Conservation (phyloP, 2,329 filamentous ascomycete genomes). For the Pseudocercospora crystallina region DNA sequence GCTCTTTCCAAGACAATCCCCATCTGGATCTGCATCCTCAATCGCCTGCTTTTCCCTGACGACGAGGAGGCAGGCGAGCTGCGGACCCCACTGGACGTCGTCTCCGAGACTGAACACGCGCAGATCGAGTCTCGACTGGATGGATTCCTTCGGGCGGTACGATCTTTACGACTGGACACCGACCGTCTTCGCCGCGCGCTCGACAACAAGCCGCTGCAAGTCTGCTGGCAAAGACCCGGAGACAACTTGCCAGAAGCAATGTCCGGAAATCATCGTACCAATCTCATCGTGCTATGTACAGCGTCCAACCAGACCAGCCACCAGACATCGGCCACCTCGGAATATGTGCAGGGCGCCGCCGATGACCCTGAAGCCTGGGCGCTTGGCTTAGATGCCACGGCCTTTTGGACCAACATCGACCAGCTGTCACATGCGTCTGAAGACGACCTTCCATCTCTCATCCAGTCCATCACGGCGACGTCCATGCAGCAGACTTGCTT, state of each 20-base stretch:
- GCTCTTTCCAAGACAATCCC: slow-evolving; percentile 91
- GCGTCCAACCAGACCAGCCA: slow-evolving; percentile 73
- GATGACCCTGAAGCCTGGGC: slow-evolving; percentile 97
- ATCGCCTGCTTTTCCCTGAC: slow-evolving; percentile 71
- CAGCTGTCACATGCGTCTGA: slow-evolving; percentile 64
- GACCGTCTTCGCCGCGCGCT: slow-evolving; percentile 56
- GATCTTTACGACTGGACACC: slow-evolving; percentile 63
- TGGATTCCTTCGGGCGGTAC: slow-evolving; percentile 52
- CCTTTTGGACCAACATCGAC: slow-evolving; percentile 75
- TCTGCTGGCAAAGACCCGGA: slow-evolving; percentile 77
- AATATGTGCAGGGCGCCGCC: slow-evolving; percentile 90
- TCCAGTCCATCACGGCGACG: slow-evolving; percentile 43
- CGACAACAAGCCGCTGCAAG: slow-evolving; percentile 66
- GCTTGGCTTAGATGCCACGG: slow-evolving; percentile 68
- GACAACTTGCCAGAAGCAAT: slow-evolving; percentile 51
- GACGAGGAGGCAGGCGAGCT: slow-evolving; percentile 53
- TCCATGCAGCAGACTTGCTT: slow-evolving; percentile 8
- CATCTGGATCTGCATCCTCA: slow-evolving; percentile 88
- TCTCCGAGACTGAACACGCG: slow-evolving; percentile 72
- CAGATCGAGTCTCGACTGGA: slow-evolving; percentile 70
- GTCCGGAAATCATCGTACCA: slow-evolving; percentile 41
- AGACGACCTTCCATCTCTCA: slow-evolving; percentile 58
- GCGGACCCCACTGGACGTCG: slow-evolving; percentile 68
- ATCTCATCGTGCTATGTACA: slow-evolving; percentile 80
- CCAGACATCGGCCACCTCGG: slow-evolving; percentile 63